Evolutionary conservation across 768 basidiomycete genomes (phyloP).

Genomic region (Pleurotus djamor): DNA sequence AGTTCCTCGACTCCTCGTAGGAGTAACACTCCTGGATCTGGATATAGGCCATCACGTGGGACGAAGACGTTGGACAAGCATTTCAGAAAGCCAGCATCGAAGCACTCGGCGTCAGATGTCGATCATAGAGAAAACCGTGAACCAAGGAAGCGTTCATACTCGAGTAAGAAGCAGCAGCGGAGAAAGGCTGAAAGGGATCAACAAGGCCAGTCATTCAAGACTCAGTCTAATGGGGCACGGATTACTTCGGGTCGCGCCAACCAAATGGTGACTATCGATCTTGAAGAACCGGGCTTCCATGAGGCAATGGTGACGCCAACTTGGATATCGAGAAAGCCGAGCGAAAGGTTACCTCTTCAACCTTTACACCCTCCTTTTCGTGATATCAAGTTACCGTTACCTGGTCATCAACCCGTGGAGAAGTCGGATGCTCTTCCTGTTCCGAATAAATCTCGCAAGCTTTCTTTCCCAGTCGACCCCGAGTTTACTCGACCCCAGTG

Average conservation of each 20-base stretch:
- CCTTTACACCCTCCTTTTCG: too few species aligned
- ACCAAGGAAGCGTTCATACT: constrained; percentile 7
- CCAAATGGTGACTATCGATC: constrained; percentile 34
- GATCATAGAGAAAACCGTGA: neutral
- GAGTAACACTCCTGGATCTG: neutral
- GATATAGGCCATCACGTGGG: too few species aligned
- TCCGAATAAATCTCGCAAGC: neutral
- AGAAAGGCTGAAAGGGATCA: constrained; percentile 19
- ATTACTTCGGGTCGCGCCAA: constrained; percentile 35
- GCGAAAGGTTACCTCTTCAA: too few species aligned
- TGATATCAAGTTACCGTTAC: too few species aligned
- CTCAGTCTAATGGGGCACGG: constrained; percentile 32
- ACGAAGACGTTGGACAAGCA: too few species aligned
- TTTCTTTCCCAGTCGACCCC: constrained; percentile 21
- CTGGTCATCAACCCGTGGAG: too few species aligned
- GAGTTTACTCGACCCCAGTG: constrained; percentile 51
- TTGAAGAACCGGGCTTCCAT: constrained; percentile 43
- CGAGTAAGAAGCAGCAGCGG: constrained; percentile 25
- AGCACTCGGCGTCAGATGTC: neutral
- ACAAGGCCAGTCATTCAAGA: constrained; percentile 32
- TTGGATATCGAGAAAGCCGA: constrained; percentile 7
- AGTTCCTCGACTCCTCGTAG: constrained; percentile 21
- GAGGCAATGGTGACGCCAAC: constrained; percentile 33
- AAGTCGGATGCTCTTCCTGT: too few species aligned
- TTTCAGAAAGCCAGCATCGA: too few species aligned